Evolutionary conservation across 2,329 filamentous ascomycete species (phyloP).

Genomic region (Ophiostoma himal-ulmi): DNA sequence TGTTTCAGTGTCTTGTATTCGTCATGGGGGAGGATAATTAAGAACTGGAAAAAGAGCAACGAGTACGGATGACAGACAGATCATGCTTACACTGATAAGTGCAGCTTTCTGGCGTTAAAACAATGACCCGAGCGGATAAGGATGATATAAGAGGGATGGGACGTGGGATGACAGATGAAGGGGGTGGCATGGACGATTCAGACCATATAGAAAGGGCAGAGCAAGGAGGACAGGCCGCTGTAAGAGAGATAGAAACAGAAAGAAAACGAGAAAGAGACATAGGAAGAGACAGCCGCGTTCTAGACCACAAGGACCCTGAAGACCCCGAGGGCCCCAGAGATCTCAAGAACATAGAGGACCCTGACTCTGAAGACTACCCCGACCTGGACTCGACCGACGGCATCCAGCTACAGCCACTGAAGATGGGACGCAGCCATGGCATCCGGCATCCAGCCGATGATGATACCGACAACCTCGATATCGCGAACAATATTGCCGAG

Average conservation of each 20-base stretch:
- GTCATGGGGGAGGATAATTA: slow-evolving; percentile 9
- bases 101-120: background rate
- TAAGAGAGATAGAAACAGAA: background rate
- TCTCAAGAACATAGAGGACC: background rate
- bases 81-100: too few relatives aligned
- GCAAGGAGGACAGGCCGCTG: background rate
- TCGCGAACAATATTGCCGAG: background rate
- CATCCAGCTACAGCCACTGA: background rate
- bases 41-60: slow-evolving; percentile 1
- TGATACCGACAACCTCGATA: background rate
- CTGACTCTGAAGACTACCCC: background rate
- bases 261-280: background rate
- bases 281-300: background rate
- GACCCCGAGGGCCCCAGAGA: background rate
- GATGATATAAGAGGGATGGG: background rate
- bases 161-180: background rate
- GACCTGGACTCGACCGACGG: background rate
- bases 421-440: background rate
- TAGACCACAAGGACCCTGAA: background rate
- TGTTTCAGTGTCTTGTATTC: slow-evolving; percentile 1
- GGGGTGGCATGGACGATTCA: background rate
- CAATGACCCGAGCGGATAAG: background rate
- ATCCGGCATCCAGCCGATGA: background rate
- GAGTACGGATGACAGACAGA: background rate
- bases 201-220: background rate